A percentile compares a stretch with the other conserved stretches of the same genome.
Evolutionary conservation across 2,329 filamentous ascomycete genomes (phyloP).

Genomic region (Spiromastix sp.): DNA sequence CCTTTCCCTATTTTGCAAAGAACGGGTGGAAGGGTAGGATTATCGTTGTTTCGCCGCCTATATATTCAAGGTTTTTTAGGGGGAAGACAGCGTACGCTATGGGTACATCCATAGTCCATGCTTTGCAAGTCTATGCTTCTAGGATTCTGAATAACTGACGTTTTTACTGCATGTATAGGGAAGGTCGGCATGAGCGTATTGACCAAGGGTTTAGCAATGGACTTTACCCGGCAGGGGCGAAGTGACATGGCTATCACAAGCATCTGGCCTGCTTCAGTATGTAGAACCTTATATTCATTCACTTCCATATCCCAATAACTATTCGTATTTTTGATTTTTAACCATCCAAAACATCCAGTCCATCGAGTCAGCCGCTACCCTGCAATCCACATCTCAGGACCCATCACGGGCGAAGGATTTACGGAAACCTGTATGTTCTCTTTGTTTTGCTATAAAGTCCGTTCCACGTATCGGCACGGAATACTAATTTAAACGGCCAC

Average conservation of each 20-base stretch:
- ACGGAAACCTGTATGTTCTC: slow-evolving; percentile 44
- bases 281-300: slow-evolving; percentile 18
- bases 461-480: not conserved
- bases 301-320: not conserved
- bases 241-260: slow-evolving; percentile 65
- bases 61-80: slow-evolving; percentile 74
- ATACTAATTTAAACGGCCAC: slow-evolving; percentile 3
- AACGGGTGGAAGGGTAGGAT: slow-evolving; percentile 51
- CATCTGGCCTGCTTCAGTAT: slow-evolving; percentile 68
- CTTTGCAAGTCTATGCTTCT: not conserved
- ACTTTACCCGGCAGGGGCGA: slow-evolving; percentile 58
- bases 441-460: not conserved
- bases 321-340: too few relatives aligned
- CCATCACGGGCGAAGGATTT: slow-evolving; percentile 46
- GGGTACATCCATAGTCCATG: slow-evolving; percentile 32
- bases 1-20: slow-evolving; percentile 54
- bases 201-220: slow-evolving; percentile 73
- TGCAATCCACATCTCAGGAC: slow-evolving; percentile 37
- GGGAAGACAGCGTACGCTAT: slow-evolving; percentile 79
- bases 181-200: slow-evolving; percentile 77
- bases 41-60: slow-evolving; percentile 71
- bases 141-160: not conserved
- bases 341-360: too few relatives aligned
- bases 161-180: slow-evolving; percentile 26
- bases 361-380: slow-evolving; percentile 67